Evolutionary conservation across 2,329 filamentous ascomycete species (phyloP).

Genomic region (Fusarium burgessii): DNA sequence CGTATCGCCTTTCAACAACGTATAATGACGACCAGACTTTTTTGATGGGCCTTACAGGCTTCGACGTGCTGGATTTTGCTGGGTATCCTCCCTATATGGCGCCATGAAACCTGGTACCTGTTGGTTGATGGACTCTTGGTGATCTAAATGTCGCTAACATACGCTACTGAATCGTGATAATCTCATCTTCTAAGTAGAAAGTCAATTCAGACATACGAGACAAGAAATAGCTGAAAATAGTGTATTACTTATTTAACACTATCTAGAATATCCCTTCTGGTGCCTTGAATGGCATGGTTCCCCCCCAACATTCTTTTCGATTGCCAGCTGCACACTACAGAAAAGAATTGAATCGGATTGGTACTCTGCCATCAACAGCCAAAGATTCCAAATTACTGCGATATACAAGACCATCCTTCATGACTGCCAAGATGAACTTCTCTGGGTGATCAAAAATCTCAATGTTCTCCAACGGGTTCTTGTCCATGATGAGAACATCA

Average conservation of each 20-base stretch:
- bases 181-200: no score
- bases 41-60: neutral
- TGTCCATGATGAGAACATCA: neutral
- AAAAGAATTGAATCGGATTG: neutral
- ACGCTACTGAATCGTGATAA: no score
- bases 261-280: no score
- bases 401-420: neutral
- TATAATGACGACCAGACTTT: neutral
- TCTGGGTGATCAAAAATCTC: neutral
- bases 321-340: neutral
- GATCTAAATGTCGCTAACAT: accelerated
- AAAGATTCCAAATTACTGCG: neutral
- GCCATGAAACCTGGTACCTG: accelerated
- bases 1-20: neutral
- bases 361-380: neutral
- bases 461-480: neutral
- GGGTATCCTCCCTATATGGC: neutral
- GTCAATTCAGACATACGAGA: no score
- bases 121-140: accelerated
- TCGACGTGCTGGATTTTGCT: neutral
- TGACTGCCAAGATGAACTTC: neutral
- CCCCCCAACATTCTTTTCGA: no score
- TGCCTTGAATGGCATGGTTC: no score
- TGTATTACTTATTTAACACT: no score
- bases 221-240: no score